Conservation (phyloP, 257 asterid species). For the Plantago ovata region DNA sequence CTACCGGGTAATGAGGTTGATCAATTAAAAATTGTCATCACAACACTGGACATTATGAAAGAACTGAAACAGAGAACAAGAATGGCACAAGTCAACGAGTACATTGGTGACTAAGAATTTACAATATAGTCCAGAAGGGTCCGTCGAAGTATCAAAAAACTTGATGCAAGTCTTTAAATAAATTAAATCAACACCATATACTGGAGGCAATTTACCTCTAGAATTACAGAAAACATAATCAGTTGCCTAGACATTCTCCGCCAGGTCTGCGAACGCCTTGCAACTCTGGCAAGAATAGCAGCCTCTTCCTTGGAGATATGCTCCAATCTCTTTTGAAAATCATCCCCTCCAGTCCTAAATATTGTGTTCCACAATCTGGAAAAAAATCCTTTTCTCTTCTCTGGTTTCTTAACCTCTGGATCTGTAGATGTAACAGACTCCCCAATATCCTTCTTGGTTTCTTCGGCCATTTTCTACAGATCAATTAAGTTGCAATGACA, state of each 20-base stretch:
- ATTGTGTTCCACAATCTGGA: constrained; percentile 76
- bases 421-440: constrained; percentile 45
- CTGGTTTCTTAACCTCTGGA: constrained; percentile 37
- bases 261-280: constrained; percentile 60
- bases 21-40: too few species aligned
- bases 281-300: constrained; percentile 58
- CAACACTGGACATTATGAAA: too few species aligned
- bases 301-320: constrained; percentile 91
- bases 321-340: constrained; percentile 88
- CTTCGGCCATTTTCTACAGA: constrained; percentile 59
- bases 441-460: constrained; percentile 40
- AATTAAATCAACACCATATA: neutral
- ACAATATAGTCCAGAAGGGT: neutral
- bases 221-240: constrained; percentile 52
- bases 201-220: constrained; percentile 54
- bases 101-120: too few species aligned
- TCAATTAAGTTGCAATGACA: neutral
- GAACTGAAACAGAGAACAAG: too few species aligned
- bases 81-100: too few species aligned
- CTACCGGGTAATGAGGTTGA: too few species aligned
- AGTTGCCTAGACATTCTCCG: constrained; percentile 56
- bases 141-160: neutral
- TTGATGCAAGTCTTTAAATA: too few species aligned
- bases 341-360: constrained; percentile 63
- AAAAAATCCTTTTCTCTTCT: constrained; percentile 67